Evolutionary conservation across 2,329 filamentous ascomycete genomes (phyloP).

Genomic region (Chaetomium sp.): DNA sequence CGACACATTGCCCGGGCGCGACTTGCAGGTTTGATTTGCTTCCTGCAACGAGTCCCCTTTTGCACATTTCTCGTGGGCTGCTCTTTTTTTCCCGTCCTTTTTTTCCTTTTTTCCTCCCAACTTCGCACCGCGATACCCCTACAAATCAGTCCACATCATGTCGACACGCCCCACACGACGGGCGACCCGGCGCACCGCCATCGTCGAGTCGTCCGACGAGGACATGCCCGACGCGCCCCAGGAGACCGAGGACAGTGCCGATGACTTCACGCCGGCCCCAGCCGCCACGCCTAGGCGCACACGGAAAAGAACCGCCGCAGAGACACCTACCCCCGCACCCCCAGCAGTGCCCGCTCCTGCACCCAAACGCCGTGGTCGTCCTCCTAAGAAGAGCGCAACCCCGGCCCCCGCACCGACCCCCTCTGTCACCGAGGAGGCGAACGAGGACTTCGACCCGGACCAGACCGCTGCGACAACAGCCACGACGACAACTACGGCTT

Average conservation of each 20-base stretch:
- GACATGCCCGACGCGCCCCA: constrained; percentile 52
- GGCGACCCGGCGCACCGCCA: constrained; percentile 60
- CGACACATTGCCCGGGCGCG: not conserved
- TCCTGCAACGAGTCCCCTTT: not conserved
- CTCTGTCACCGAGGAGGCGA: constrained; percentile 45
- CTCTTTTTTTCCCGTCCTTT: constrained; percentile 1
- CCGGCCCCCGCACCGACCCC: constrained; percentile 23
- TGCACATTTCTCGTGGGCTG: not conserved
- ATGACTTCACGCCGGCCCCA: constrained; percentile 74
- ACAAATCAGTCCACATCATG: constrained; percentile 24
- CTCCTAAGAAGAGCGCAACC: constrained; percentile 38
- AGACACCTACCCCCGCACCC: constrained; percentile 24
- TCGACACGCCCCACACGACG: constrained; percentile 39
- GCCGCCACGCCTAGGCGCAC: constrained; percentile 42
- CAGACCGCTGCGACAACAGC: constrained; percentile 29
- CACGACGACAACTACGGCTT: constrained; percentile 20
- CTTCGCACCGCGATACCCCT: no score
- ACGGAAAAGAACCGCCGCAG: constrained; percentile 36
- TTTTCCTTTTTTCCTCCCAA: not conserved
- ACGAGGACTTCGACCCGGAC: constrained; percentile 53
- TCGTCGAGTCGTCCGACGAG: constrained; percentile 71
- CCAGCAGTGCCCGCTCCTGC: constrained; percentile 17
- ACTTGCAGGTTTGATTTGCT: not conserved
- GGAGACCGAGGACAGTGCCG: constrained; percentile 56
- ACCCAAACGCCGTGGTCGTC: constrained; percentile 28